A percentile compares a stretch with the other conserved stretches of the same genome.
phyloP scores from a whole-genome alignment of 805 yeast species.

The Pichia californica region DNA sequence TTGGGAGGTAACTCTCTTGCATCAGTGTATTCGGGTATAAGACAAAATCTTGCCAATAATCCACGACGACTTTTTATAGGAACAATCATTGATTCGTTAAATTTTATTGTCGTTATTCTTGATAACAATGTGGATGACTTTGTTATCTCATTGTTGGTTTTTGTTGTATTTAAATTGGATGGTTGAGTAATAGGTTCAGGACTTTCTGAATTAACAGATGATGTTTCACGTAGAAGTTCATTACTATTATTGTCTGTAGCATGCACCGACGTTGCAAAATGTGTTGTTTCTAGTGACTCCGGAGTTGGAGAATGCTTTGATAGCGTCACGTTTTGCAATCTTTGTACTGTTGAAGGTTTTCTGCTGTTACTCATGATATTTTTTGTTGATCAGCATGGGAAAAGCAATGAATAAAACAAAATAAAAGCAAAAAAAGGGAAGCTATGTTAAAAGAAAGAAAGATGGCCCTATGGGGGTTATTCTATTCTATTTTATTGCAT shows the following conservation, averaged over 20 bases:
- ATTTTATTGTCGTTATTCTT: slow-evolving; percentile 16
- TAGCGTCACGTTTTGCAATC: slow-evolving; percentile 3
- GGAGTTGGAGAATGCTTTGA: slow-evolving; percentile 1
- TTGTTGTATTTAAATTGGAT: not conserved
- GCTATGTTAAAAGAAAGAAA: too few relatives aligned
- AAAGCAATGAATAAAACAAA: too few relatives aligned
- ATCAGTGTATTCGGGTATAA: slow-evolving; percentile 67
- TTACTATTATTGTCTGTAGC: not conserved
- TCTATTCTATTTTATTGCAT: too few relatives aligned
- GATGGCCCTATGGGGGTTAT: too few relatives aligned
- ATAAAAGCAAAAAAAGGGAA: not conserved
- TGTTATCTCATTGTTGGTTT: not conserved
- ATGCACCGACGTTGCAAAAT: not conserved
- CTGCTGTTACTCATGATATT: slow-evolving; percentile 5
- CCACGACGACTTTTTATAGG: slow-evolving; percentile 50
- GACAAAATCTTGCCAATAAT: slow-evolving; percentile 40
- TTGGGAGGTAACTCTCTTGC: slow-evolving; percentile 54
- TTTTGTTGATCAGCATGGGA: too few relatives aligned
- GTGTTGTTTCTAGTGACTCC: slow-evolving; percentile 1
- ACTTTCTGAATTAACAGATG: not conserved
- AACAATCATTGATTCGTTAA: slow-evolving; percentile 26
- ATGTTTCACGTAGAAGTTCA: too few relatives aligned
- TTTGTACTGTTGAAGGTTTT: slow-evolving; percentile 6
- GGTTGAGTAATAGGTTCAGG: not conserved
- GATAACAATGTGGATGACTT: slow-evolving; percentile 10